Evolutionary conservation across 495 filamentous ascomycete genomes (phyloP).

Genomic region (Penicillium cinerascens): DNA sequence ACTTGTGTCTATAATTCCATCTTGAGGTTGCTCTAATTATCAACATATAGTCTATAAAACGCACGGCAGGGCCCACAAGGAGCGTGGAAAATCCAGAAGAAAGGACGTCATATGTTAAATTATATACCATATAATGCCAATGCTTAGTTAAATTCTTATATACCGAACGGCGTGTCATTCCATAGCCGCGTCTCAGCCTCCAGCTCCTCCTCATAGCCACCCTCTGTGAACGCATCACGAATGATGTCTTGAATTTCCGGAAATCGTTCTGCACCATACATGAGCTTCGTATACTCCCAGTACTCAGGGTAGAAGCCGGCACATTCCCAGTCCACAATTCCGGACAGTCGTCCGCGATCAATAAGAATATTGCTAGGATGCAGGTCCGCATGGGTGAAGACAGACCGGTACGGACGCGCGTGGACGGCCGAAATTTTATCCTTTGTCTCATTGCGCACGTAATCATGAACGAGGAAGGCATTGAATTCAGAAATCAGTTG

Average conservation of each 20-base stretch:
- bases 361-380: slow-evolving; percentile 26
- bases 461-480: too few species aligned
- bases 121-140: too few species aligned
- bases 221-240: slow-evolving; percentile 7
- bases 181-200: slow-evolving; percentile 15
- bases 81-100: too few species aligned
- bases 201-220: slow-evolving; percentile 12
- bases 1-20: too few species aligned
- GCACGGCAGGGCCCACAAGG: too few species aligned
- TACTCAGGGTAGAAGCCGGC: slow-evolving; percentile 33
- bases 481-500: too few species aligned
- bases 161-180: slow-evolving; percentile 7
- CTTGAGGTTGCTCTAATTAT: too few species aligned
- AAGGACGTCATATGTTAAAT: too few species aligned
- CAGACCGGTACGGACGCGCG: slow-evolving; percentile 2
- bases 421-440: slow-evolving; percentile 1
- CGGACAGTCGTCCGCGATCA: slow-evolving; percentile 18
- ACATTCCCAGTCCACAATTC: slow-evolving; percentile 33
- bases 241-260: slow-evolving; percentile 7
- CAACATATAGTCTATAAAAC: too few species aligned
- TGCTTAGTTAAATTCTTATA: not conserved
- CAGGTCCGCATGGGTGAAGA: slow-evolving; percentile 31
- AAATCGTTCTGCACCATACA: slow-evolving; percentile 12
- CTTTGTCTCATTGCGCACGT: too few species aligned
- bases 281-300: slow-evolving; percentile 32